A percentile compares a stretch with the other conserved stretches of the same genome.
Conservation (phyloP, 2,329 filamentous ascomycete genomes). For the Ceratocystis ficicola region DNA sequence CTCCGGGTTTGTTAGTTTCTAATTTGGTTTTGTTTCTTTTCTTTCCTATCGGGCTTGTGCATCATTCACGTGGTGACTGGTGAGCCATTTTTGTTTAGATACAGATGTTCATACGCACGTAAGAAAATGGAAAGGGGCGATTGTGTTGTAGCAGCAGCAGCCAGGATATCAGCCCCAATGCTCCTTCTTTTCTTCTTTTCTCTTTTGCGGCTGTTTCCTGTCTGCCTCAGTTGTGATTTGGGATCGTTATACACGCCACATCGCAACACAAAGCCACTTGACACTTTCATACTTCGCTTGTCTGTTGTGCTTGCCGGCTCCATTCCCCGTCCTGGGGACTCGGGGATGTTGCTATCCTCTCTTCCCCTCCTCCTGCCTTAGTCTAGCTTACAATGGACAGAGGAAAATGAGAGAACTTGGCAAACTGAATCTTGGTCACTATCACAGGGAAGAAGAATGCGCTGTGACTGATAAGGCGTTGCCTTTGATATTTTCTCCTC, state of each 20-base stretch:
- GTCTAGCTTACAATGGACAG: background rate
- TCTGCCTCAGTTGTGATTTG: slow-evolving; percentile 1
- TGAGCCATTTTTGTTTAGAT: too few species aligned
- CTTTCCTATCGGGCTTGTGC: too few species aligned
- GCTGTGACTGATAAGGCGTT: too few species aligned
- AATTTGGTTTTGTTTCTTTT: too few species aligned
- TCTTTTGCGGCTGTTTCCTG: background rate
- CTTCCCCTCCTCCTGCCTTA: background rate
- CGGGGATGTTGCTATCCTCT: background rate
- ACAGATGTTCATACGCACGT: too few species aligned
- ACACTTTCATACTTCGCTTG: background rate
- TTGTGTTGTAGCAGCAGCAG: background rate
- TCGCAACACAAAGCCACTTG: background rate
- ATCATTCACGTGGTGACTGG: too few species aligned
- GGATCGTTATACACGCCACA: background rate
- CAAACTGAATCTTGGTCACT: background rate
- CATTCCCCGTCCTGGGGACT: background rate
- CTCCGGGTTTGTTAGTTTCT: too few species aligned
- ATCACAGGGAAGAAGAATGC: background rate
- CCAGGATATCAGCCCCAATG: background rate
- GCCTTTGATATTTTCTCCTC: too few species aligned
- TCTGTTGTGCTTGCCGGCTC: background rate
- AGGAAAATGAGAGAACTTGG: background rate
- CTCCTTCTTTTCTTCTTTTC: background rate
- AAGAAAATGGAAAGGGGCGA: too few species aligned